These are phyloP conservation scores for Hymenoscyphus scutula DNA, from an alignment of 2,329 filamentous ascomycete species.

Conservation along the genomic window DNA sequence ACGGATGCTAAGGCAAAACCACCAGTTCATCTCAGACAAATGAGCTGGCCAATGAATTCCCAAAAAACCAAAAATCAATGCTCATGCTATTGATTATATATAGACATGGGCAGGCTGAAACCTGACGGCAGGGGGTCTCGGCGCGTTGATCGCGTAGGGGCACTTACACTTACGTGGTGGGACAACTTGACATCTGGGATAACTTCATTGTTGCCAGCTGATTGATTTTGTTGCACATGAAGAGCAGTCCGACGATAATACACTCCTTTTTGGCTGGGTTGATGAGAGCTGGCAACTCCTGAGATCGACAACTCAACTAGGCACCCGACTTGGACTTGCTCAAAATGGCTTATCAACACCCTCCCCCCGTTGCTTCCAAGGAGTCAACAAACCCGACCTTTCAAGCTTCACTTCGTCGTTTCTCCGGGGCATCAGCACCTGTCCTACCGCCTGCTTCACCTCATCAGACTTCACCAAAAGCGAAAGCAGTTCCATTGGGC, in stretches of 20 bases:
- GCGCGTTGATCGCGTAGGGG: conserved; percentile 2
- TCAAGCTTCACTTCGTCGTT: conserved; percentile 42
- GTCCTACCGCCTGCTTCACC: conserved; percentile 20
- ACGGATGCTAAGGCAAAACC: neutral
- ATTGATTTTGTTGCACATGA: neutral
- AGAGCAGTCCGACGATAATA: neutral
- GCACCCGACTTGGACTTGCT: no score
- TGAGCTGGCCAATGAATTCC: neutral
- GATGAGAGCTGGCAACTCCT: neutral
- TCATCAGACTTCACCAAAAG: conserved; percentile 14
- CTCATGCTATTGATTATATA: neutral
- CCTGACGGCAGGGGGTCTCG: neutral
- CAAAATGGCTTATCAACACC: neutral
- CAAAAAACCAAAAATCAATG: neutral
- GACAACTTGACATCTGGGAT: neutral
- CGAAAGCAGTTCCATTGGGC: conserved; percentile 10
- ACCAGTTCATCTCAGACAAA: neutral
- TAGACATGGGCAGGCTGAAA: conserved; percentile 3
- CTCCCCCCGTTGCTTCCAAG: conserved; percentile 19
- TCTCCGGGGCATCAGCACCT: conserved; percentile 30
- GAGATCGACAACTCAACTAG: neutral
- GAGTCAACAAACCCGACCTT: conserved; percentile 12
- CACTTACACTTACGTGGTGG: conserved; percentile 2
- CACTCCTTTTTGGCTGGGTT: neutral
- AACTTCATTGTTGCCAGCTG: neutral